Evolutionary conservation across 2,329 filamentous ascomycete species (phyloP).

Genomic region (Cordyceps javanica): DNA sequence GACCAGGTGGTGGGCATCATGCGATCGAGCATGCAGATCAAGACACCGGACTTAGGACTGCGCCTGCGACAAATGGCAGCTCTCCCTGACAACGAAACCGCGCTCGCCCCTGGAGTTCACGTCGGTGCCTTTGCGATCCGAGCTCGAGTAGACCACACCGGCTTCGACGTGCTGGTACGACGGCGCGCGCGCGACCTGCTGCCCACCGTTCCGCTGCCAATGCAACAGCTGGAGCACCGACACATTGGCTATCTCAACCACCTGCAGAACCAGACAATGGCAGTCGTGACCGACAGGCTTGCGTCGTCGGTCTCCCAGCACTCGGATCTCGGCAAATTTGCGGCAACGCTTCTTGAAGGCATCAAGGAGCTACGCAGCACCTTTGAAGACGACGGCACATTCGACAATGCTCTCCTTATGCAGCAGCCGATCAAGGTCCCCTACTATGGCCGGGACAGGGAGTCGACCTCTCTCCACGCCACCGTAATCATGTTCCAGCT

Average conservation of each 20-base stretch:
- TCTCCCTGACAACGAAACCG: constrained; percentile 43
- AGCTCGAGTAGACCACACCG: constrained; percentile 43
- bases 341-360: constrained; percentile 36
- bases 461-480: constrained; percentile 5
- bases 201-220: constrained; percentile 50
- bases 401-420: constrained; percentile 40
- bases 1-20: constrained; percentile 64
- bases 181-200: constrained; percentile 52
- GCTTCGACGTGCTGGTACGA: constrained; percentile 59
- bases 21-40: constrained; percentile 68
- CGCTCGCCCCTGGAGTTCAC: constrained; percentile 48
- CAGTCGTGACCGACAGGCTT: constrained; percentile 18
- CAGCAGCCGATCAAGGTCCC: constrained; percentile 38
- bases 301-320: not conserved
- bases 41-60: constrained; percentile 51
- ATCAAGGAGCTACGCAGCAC: constrained; percentile 32
- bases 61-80: constrained; percentile 60
- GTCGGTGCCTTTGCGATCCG: constrained; percentile 53
- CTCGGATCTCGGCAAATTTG: constrained; percentile 29
- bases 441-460: constrained; percentile 21
- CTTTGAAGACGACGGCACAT: constrained; percentile 38
- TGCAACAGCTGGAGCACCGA: constrained; percentile 46
- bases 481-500: constrained; percentile 51
- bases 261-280: constrained; percentile 39
- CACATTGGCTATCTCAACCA: constrained; percentile 49